Conservation (phyloP, 139 green algal genomes). For the Volvox reticuliferus region DNA sequence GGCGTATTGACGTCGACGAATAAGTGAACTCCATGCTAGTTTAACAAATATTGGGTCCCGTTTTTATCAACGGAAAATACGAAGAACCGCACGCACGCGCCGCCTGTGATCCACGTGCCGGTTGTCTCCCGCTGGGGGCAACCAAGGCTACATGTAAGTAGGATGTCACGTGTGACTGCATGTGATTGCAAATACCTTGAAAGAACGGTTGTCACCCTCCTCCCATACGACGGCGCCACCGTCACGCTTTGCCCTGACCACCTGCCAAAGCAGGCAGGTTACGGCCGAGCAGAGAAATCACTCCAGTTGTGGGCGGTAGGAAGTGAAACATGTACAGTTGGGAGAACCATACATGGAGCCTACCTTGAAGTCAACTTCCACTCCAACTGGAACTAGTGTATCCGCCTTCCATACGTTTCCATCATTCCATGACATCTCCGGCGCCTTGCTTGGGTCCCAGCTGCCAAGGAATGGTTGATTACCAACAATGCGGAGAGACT, state of each 20-base stretch:
- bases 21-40: no score
- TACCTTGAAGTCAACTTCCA: conserved; percentile 78
- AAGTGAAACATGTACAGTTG: no score
- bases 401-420: conserved; percentile 75
- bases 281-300: background rate
- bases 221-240: conserved; percentile 66
- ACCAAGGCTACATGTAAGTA: no score
- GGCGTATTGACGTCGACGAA: no score
- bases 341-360: background rate
- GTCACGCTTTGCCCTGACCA: background rate
- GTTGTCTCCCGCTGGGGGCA: no score
- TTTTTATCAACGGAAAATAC: no score
- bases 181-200: conserved; percentile 61
- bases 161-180: background rate
- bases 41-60: no score
- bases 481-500: conserved; percentile 59
- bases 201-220: conserved; percentile 69
- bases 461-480: conserved; percentile 53
- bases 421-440: conserved; percentile 74
- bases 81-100: no score
- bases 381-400: conserved; percentile 59
- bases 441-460: conserved; percentile 65
- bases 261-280: background rate
- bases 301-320: no score
- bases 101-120: no score